Conservation (phyloP, 2,329 filamentous ascomycete genomes). For the Aureobasidium zeae region DNA sequence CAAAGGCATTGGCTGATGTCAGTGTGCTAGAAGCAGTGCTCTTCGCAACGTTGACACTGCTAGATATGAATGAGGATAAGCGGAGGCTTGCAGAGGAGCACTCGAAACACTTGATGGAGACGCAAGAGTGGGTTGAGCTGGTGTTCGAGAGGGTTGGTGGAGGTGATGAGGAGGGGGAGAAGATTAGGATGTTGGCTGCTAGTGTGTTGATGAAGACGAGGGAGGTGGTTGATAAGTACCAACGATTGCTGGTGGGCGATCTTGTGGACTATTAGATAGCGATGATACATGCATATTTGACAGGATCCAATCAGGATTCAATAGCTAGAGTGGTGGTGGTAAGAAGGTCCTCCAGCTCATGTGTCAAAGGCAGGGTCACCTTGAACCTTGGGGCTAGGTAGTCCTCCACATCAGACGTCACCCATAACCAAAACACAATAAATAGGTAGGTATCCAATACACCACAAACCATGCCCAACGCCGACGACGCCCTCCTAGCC, state of each 20-base stretch:
- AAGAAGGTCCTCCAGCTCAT: no score
- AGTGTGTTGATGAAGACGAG: conserved; percentile 67
- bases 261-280: conserved; percentile 30
- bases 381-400: no score
- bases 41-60: conserved; percentile 65
- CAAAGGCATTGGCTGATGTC: conserved; percentile 33
- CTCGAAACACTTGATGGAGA: conserved; percentile 71
- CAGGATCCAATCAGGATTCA: no score
- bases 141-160: conserved; percentile 53
- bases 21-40: conserved; percentile 66
- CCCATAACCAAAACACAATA: no score
- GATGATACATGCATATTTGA: no score
- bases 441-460: no score
- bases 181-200: conserved; percentile 68
- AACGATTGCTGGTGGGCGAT: conserved; percentile 66
- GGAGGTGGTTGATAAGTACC: conserved; percentile 75
- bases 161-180: conserved; percentile 56
- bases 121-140: conserved; percentile 71
- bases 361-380: no score
- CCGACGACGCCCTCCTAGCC: conserved; percentile 37
- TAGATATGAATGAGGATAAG: conserved; percentile 73
- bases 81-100: conserved; percentile 63
- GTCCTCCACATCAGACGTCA: no score
- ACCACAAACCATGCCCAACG: conserved; percentile 13
- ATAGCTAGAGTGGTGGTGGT: no score